Percentiles rank a stretch among this genome's conserved stretches.
Evolutionary conservation across 192 early-diverging fungal species (phyloP).

Genomic region (Coemansia aciculifera): DNA sequence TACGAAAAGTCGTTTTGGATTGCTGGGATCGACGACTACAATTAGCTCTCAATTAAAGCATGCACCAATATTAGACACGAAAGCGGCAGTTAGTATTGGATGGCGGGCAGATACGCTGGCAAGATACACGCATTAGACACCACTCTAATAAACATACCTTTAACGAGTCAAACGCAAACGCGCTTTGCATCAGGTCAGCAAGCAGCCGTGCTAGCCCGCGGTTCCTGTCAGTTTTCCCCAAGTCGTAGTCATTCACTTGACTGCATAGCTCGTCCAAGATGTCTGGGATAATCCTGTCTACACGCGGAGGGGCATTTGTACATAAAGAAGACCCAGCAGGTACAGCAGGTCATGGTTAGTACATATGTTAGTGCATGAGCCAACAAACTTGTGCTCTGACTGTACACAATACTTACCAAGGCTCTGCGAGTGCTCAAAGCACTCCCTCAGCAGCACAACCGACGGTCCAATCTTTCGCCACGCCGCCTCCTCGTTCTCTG

Average conservation of each 20-base stretch:
- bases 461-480: conserved; percentile 85
- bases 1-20: conserved; percentile 98
- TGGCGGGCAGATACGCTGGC: neutral
- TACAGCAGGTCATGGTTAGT: neutral
- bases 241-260: conserved; percentile 47
- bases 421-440: conserved; percentile 76
- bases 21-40: conserved; percentile 50
- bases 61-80: neutral
- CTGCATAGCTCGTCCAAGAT: conserved; percentile 68
- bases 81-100: neutral
- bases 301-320: neutral
- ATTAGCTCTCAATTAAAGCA: neutral
- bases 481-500: conserved; percentile 83
- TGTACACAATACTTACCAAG: conserved; percentile 62
- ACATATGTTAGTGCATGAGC: neutral
- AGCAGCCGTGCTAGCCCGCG: conserved; percentile 80
- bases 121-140: neutral
- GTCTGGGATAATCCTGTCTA: conserved; percentile 65
- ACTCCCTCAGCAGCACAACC: conserved; percentile 73
- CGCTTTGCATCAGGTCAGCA: conserved; percentile 84
- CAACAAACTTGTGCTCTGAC: neutral
- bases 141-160: conserved; percentile 62
- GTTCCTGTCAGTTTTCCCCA: conserved; percentile 44
- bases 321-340: neutral
- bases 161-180: conserved; percentile 88